Evolutionary conservation across 352 stramenopile genomes (phyloP).

Genomic region (Pythium sukuiense): DNA sequence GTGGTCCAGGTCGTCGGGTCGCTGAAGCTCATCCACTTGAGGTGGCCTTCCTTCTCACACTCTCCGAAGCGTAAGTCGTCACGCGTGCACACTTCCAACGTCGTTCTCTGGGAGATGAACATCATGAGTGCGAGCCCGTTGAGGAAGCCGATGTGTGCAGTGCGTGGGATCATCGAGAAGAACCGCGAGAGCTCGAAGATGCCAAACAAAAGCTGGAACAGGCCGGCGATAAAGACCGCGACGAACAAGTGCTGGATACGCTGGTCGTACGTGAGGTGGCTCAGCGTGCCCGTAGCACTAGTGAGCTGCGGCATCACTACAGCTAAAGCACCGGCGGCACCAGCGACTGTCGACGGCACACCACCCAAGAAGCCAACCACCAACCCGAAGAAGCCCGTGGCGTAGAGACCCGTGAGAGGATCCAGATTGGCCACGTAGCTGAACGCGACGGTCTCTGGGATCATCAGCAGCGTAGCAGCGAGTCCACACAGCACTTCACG

Average conservation of each 20-base stretch:
- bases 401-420: conserved; percentile 89
- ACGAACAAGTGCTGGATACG: conserved; percentile 87
- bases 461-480: conserved; percentile 90
- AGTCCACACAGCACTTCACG: conserved; percentile 87
- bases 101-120: conserved; percentile 91
- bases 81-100: conserved; percentile 82
- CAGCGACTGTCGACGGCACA: conserved; percentile 86
- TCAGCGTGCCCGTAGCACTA: conserved; percentile 43
- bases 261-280: conserved; percentile 60
- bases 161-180: conserved; percentile 92
- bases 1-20: conserved; percentile 63
- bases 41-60: conserved; percentile 63
- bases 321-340: conserved; percentile 87
- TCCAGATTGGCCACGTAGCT: conserved; percentile 90
- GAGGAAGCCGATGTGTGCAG: conserved; percentile 95
- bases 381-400: conserved; percentile 90
- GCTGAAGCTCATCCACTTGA: conserved; percentile 73
- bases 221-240: conserved; percentile 81
- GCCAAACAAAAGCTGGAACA: conserved; percentile 86
- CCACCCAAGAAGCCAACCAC: conserved; percentile 86
- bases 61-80: conserved; percentile 65
- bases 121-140: conserved; percentile 96
- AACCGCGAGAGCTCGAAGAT: conserved; percentile 85
- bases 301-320: conserved; percentile 91
- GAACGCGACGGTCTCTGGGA: conserved; percentile 94